Percentiles rank a stretch among this genome's conserved stretches.
phyloP scores from a whole-genome alignment of 208 protist genomes.

The Crithidia acanthocephali region DNA sequence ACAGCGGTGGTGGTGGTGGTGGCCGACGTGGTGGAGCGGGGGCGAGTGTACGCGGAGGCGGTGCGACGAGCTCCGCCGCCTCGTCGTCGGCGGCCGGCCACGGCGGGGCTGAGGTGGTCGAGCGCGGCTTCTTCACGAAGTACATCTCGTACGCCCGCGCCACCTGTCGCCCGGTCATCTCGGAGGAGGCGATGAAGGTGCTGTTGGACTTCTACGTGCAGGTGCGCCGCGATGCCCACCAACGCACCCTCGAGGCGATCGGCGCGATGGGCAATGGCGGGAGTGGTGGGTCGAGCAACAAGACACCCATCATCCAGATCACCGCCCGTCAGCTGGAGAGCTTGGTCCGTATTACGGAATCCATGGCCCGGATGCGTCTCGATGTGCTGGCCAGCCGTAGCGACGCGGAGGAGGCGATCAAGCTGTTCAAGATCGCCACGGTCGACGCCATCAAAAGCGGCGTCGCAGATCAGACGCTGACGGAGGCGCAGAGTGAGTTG shows the following conservation, averaged over 20 bases:
- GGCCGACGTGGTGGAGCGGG: slow-evolving; percentile 46
- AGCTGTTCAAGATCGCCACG: slow-evolving; percentile 96
- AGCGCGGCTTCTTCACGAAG: slow-evolving; percentile 92
- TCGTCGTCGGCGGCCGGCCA: not conserved
- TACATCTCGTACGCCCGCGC: slow-evolving; percentile 95
- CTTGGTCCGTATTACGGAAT: slow-evolving; percentile 97
- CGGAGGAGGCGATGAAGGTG: slow-evolving; percentile 89
- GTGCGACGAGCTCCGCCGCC: slow-evolving; percentile 66
- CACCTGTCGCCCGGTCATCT: slow-evolving; percentile 92
- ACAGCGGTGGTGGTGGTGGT: slow-evolving; percentile 17
- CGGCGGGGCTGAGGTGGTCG: slow-evolving; percentile 35
- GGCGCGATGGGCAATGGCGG: slow-evolving; percentile 11
- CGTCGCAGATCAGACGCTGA: slow-evolving; percentile 75
- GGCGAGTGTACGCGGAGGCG: slow-evolving; percentile 1
- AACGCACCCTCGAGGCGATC: slow-evolving; percentile 72
- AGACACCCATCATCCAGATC: slow-evolving; percentile 93
- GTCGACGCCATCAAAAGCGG: slow-evolving; percentile 93
- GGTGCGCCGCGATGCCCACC: slow-evolving; percentile 85
- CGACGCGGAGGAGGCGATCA: slow-evolving; percentile 96
- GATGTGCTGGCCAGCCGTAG: slow-evolving; percentile 80
- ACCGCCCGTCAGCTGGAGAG: slow-evolving; percentile 96
- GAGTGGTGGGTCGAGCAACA: slow-evolving; percentile 32
- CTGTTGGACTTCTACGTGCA: slow-evolving; percentile 97
- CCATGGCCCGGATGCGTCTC: slow-evolving; percentile 97
- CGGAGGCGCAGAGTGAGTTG: slow-evolving; percentile 84